Evolutionary conservation across 108 stramenopile genomes (phyloP).

Genomic region (Stephanodiscus minutulus): DNA sequence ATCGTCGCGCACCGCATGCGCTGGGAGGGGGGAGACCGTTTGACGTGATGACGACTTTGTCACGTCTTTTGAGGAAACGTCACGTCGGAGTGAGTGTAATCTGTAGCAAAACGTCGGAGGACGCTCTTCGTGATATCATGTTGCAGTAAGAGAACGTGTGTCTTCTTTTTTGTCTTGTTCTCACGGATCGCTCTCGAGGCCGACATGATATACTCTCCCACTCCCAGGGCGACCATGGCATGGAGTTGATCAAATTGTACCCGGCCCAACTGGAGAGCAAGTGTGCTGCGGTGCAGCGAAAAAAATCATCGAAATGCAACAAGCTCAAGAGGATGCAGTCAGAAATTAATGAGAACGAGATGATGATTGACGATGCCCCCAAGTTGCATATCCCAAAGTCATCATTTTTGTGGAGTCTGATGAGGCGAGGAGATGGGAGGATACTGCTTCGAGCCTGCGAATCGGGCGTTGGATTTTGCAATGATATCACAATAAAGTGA

Average conservation of each 20-base stretch:
- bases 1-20: too few relatives aligned
- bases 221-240: constrained; percentile 22
- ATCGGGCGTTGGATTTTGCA: too few relatives aligned
- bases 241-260: constrained; percentile 39
- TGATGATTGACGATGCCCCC: too few relatives aligned
- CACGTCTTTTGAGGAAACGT: constrained; percentile 65
- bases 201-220: not conserved
- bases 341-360: too few relatives aligned
- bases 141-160: too few relatives aligned
- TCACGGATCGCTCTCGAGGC: not conserved
- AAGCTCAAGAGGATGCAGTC: constrained; percentile 39
- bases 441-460: too few relatives aligned
- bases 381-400: too few relatives aligned
- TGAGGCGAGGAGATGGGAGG: too few relatives aligned
- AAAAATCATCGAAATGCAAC: constrained; percentile 29
- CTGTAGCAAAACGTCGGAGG: not conserved
- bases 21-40: too few relatives aligned
- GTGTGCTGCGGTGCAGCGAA: not conserved
- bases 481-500: too few relatives aligned
- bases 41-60: too few relatives aligned
- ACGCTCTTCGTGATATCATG: not conserved
- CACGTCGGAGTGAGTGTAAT: constrained; percentile 44
- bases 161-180: not conserved
- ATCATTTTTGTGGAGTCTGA: too few relatives aligned
- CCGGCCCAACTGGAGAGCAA: constrained; percentile 11